Evolutionary conservation across 2,329 filamentous ascomycete genomes (phyloP).

Genomic region (Penicillium frequentans): DNA sequence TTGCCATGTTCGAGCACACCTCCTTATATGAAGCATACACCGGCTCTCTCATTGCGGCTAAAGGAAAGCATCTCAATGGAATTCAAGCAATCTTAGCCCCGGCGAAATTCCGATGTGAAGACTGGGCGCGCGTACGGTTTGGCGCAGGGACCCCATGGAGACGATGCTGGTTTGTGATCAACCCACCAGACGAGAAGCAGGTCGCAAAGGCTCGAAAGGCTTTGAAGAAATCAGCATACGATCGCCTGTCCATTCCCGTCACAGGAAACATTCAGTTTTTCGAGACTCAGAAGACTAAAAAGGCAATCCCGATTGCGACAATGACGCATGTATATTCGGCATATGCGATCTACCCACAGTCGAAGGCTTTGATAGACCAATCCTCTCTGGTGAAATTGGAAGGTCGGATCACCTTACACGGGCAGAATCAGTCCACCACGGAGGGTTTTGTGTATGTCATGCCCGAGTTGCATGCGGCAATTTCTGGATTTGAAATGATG

Average conservation of each 20-base stretch:
- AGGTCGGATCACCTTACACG: slow-evolving; percentile 81
- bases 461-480: slow-evolving; percentile 89
- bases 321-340: slow-evolving; percentile 88
- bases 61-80: slow-evolving; percentile 84
- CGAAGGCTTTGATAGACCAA: slow-evolving; percentile 88
- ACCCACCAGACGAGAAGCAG: slow-evolving; percentile 91
- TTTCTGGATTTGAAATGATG: slow-evolving; percentile 94
- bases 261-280: slow-evolving; percentile 96
- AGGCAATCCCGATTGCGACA: slow-evolving; percentile 83
- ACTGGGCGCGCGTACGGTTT: slow-evolving; percentile 94
- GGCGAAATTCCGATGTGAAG: slow-evolving; percentile 72
- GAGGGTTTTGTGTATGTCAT: slow-evolving; percentile 98
- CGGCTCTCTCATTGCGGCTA: slow-evolving; percentile 90
- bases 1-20: slow-evolving; percentile 92
- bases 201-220: slow-evolving; percentile 79
- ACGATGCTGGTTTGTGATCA: slow-evolving; percentile 94
- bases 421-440: slow-evolving; percentile 55
- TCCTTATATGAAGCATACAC: slow-evolving; percentile 96
- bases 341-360: slow-evolving; percentile 94
- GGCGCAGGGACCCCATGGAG: slow-evolving; percentile 95
- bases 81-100: slow-evolving; percentile 87
- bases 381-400: slow-evolving; percentile 94
- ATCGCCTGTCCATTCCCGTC: slow-evolving; percentile 67
- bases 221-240: slow-evolving; percentile 76
- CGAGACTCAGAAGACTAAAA: slow-evolving; percentile 91